A percentile compares a stretch with the other conserved stretches of the same genome.
phyloP scores from a whole-genome alignment of 2,329 filamentous ascomycete genomes.

The Aquanectria penicillioides region DNA sequence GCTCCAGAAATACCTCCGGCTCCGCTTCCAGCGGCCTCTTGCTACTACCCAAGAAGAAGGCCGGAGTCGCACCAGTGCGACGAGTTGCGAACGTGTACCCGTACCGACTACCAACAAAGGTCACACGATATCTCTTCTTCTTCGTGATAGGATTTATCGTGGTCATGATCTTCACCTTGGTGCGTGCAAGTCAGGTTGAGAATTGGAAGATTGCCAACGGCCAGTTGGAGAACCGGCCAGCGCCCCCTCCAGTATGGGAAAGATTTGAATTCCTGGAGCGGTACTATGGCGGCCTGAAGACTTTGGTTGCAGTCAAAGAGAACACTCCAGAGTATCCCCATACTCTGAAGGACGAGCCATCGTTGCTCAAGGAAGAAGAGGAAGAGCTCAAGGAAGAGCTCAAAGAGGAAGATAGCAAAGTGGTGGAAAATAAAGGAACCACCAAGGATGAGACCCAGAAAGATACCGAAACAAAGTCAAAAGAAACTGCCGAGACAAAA shows the following conservation, averaged over 20 bases:
- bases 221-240: constrained; percentile 54
- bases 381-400: constrained; percentile 27
- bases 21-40: constrained; percentile 54
- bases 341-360: constrained; percentile 66
- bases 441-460: constrained; percentile 24
- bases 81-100: constrained; percentile 46
- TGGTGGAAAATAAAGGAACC: too few relatives aligned
- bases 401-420: constrained; percentile 25
- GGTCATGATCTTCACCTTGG: constrained; percentile 79
- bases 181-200: constrained; percentile 77
- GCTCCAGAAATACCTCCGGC: constrained; percentile 60
- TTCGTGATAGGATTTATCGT: constrained; percentile 75
- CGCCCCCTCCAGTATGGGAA: constrained; percentile 81
- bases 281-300: constrained; percentile 89
- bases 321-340: constrained; percentile 86
- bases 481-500: constrained; percentile 11
- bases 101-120: constrained; percentile 75
- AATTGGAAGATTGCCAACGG: constrained; percentile 70
- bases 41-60: constrained; percentile 55
- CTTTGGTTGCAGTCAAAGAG: constrained; percentile 70
- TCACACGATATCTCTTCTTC: constrained; percentile 82
- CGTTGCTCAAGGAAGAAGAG: constrained; percentile 31
- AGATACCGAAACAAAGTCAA: constrained; percentile 21
- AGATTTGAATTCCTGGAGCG: constrained; percentile 84
- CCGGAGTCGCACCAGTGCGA: constrained; percentile 29